Conservation (phyloP, 495 filamentous ascomycete species). For the Peziza echinospora region DNA sequence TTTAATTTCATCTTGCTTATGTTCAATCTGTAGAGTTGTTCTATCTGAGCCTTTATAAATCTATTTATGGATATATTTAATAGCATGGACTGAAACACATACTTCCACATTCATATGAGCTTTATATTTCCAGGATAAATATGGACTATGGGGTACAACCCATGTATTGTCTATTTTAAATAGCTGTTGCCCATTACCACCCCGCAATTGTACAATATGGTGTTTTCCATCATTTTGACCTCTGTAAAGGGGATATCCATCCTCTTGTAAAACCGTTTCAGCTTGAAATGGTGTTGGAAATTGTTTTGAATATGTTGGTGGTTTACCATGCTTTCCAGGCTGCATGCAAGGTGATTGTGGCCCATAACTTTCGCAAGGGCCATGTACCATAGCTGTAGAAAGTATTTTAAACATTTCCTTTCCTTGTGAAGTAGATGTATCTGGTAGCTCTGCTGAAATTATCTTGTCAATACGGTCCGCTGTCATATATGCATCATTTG, state of each 20-base stretch:
- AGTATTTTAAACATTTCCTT: neutral
- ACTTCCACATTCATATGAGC: conserved; percentile 9
- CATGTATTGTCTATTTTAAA: conserved; percentile 4
- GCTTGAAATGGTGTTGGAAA: neutral
- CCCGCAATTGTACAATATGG: too few species aligned
- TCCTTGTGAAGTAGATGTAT: neutral
- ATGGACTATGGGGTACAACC: conserved; percentile 10
- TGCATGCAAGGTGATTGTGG: neutral
- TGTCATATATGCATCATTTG: neutral
- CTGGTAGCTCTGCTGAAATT: conserved; percentile 1
- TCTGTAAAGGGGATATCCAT: neutral
- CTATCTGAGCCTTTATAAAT: conserved; percentile 9
- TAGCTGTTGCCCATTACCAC: too few species aligned
- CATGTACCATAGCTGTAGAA: neutral
- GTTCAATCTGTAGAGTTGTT: neutral
- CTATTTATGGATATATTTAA: conserved; percentile 14
- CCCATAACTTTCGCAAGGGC: neutral
- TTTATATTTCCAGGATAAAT: conserved; percentile 5
- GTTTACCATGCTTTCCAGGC: too few species aligned
- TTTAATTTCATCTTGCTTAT: conserved; percentile 6
- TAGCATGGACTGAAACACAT: conserved; percentile 3
- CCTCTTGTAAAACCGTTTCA: neutral
- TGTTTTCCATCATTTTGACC: neutral
- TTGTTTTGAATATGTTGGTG: neutral
- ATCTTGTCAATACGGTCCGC: conserved; percentile 2